These are phyloP conservation scores for Mycena polygramma DNA, from an alignment of 768 basidiomycete species.

Conservation along the genomic window DNA sequence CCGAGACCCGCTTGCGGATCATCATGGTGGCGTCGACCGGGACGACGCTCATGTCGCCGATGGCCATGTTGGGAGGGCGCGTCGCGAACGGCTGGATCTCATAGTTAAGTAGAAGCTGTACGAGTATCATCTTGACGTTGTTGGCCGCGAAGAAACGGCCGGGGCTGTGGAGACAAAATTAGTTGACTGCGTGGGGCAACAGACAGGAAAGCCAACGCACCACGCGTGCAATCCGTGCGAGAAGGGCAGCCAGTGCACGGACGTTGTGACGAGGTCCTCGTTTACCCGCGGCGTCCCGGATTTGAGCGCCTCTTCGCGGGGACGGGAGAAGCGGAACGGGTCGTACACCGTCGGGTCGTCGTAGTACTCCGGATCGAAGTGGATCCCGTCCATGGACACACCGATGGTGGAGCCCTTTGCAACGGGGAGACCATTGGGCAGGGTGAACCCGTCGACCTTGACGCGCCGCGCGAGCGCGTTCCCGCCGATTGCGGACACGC, in stretches of 20 bases:
- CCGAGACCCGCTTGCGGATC: constrained; percentile 5
- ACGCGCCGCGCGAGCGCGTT: constrained; percentile 19
- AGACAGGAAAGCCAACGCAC: background rate
- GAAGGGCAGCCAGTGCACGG: constrained; percentile 21
- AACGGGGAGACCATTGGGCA: constrained; percentile 20
- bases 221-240: constrained; percentile 28
- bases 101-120: constrained; percentile 32
- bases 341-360: constrained; percentile 9
- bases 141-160: constrained; percentile 37
- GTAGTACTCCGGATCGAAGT: constrained; percentile 34
- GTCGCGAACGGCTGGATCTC: constrained; percentile 29
- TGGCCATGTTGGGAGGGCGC: constrained; percentile 17
- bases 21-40: background rate
- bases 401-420: constrained; percentile 18
- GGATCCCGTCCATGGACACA: constrained; percentile 33
- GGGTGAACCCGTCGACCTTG: constrained; percentile 12
- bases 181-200: no score
- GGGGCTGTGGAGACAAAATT: constrained; percentile 15
- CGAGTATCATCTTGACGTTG: constrained; percentile 35
- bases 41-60: constrained; percentile 17
- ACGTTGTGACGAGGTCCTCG: constrained; percentile 25
- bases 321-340: constrained; percentile 30
- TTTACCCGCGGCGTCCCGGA: constrained; percentile 11
- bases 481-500: constrained; percentile 27
- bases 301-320: constrained; percentile 11